Base-by-base conservation (phyloP, 2,329 filamentous ascomycete genomes). In the Chaetomium sp. region DNA sequence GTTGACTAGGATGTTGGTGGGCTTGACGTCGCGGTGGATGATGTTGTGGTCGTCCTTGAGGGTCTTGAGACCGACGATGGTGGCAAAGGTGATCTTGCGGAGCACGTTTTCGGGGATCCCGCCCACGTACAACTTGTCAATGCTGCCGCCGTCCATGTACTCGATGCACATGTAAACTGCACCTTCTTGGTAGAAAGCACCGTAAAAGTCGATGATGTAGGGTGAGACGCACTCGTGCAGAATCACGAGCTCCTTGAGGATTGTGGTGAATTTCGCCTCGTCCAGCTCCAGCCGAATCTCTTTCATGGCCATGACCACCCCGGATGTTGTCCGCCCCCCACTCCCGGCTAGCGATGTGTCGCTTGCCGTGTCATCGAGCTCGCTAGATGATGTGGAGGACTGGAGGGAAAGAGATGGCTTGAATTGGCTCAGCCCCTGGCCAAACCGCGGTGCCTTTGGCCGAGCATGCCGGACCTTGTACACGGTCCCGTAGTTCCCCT, bases 81-180 rank as follows among this genome's bases (percentile, higher is more conserved):
- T 96, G 19, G 88, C 87, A 61, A 94, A 82, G 0, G 92, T 91
- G 61, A 99, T 94, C 70, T 96, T 97, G 53, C 86, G 84, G 51
- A 99, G 75, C 0, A 99, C 86, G 43, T 82, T 82, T 69, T 99
- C 94, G 0, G 94, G 91, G 8, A 99, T 86, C 45, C 94, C 94
- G 57, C 91, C 89, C 9, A 81, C 81, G 70, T 99, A 99, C 10
- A 99, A 75, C 71, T 96, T 96, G 77, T 99, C 94, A 67, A 97
- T 91, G 40, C 91, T 97, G 6, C 94, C 94, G 47, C 94, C 94
- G 68, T 99, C 91, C 94, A 99, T 99, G 72, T 91, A 96, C 73
- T 99, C 94, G 70, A 99, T 96, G 73, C 94, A 99, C 71, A 99
- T 97, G 72, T 99, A 99, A 1, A 99, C 94, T 0, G 94, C 94